These are phyloP conservation scores for Penicillium fimorum DNA, from an alignment of 495 filamentous ascomycete species.

Conservation along the genomic window DNA sequence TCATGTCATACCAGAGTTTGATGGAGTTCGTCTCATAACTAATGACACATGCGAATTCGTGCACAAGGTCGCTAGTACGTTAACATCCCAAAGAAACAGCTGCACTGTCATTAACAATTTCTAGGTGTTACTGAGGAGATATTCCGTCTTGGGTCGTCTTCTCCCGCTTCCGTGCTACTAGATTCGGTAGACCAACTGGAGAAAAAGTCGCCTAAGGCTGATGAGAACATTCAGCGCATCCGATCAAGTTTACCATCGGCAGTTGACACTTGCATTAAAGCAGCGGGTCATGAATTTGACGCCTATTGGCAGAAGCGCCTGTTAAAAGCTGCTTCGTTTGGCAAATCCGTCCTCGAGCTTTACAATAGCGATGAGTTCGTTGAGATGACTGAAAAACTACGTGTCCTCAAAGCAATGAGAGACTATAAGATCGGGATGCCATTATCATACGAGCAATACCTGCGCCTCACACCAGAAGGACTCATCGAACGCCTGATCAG, in stretches of 20 bases:
- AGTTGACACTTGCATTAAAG: constrained; percentile 86
- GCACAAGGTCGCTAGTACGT: constrained; percentile 76
- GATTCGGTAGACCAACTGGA: constrained; percentile 92
- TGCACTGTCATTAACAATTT: not conserved
- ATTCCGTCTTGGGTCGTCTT: constrained; percentile 81
- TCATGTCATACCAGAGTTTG: constrained; percentile 83
- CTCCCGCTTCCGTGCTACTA: constrained; percentile 82
- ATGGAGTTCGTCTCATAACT: constrained; percentile 83
- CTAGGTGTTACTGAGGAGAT: constrained; percentile 78
- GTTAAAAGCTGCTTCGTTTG: constrained; percentile 91
- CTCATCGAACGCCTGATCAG: constrained; percentile 82
- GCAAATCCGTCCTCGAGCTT: constrained; percentile 92
- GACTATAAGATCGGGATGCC: constrained; percentile 90
- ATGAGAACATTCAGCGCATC: constrained; percentile 95
- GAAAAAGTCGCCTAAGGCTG: constrained; percentile 91
- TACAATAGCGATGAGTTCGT: constrained; percentile 98
- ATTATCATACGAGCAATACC: constrained; percentile 86
- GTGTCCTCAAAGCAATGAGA: constrained; percentile 86
- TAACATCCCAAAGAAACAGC: not conserved
- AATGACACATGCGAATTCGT: constrained; percentile 94
- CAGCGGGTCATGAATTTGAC: constrained; percentile 88
- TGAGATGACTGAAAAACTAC: constrained; percentile 92
- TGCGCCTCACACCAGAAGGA: constrained; percentile 83
- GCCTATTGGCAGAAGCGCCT: constrained; percentile 92
- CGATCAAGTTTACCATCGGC: constrained; percentile 81